Evolutionary conservation across 805 yeast genomes (phyloP).

Genomic region (Tetrapisispora arboricola): DNA sequence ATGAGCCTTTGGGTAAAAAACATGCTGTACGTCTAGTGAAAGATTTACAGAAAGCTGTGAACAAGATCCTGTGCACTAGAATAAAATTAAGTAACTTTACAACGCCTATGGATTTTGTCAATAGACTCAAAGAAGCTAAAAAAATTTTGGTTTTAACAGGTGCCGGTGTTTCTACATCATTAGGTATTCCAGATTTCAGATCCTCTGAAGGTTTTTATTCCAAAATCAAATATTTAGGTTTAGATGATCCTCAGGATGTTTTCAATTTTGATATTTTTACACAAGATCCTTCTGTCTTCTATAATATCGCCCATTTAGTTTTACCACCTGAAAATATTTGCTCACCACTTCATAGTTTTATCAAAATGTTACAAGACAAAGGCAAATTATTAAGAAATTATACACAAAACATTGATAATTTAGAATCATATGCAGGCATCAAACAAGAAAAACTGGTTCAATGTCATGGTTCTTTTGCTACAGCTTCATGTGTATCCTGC

Average conservation of each 20-base stretch:
- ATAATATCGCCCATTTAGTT: slow-evolving; percentile 73
- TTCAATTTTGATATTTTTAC: slow-evolving; percentile 62
- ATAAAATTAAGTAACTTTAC: slow-evolving; percentile 42
- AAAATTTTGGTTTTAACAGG: slow-evolving; percentile 74
- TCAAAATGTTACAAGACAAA: slow-evolving; percentile 58
- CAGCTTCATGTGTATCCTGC: slow-evolving; percentile 76
- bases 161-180: slow-evolving; percentile 83
- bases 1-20: slow-evolving; percentile 34
- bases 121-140: slow-evolving; percentile 42
- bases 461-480: slow-evolving; percentile 88
- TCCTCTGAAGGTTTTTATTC: slow-evolving; percentile 78
- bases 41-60: slow-evolving; percentile 52
- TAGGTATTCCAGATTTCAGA: slow-evolving; percentile 89
- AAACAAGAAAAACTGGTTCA: slow-evolving; percentile 58
- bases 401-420: slow-evolving; percentile 83
- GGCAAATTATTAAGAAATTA: slow-evolving; percentile 73
- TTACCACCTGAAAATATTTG: slow-evolving; percentile 58
- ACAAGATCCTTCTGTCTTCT: slow-evolving; percentile 69
- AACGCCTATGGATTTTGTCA: slow-evolving; percentile 49
- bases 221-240: slow-evolving; percentile 52
- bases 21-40: slow-evolving; percentile 39
- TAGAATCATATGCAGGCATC: slow-evolving; percentile 72
- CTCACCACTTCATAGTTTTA: slow-evolving; percentile 77
- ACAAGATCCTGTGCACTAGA: slow-evolving; percentile 48
- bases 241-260: slow-evolving; percentile 84